These are phyloP conservation scores for Houttuynia cordata DNA, from an alignment of 164 flowering plant genomes.

Conservation along the genomic window DNA sequence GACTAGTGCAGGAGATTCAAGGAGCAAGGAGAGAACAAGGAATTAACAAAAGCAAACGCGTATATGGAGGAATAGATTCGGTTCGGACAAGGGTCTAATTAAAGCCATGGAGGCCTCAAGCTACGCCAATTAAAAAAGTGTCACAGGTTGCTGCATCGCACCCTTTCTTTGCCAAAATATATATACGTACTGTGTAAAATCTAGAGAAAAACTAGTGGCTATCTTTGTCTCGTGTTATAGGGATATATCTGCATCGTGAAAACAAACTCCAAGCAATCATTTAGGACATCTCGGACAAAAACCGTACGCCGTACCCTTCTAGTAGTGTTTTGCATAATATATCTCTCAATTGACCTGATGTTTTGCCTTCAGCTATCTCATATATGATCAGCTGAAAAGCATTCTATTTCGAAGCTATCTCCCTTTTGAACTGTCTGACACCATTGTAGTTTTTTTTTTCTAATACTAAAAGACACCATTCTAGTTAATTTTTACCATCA, in stretches of 20 bases:
- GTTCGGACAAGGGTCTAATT: slow-evolving; percentile 13
- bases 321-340: background rate
- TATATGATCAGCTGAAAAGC: background rate
- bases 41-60: slow-evolving; percentile 13
- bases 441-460: too few species aligned
- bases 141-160: slow-evolving; percentile 14
- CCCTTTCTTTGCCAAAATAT: slow-evolving; percentile 30
- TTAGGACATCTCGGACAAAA: background rate
- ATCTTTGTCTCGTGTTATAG: background rate
- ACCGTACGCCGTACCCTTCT: background rate
- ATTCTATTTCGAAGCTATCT: too few species aligned
- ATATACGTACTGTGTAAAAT: slow-evolving; percentile 11
- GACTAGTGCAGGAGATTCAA: slow-evolving; percentile 46
- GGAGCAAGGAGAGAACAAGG: slow-evolving; percentile 63
- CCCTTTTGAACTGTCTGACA: too few species aligned
- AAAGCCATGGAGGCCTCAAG: slow-evolving; percentile 9
- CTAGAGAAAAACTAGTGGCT: slow-evolving; percentile 2
- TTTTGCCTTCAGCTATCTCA: background rate
- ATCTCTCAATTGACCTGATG: background rate
- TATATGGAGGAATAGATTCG: slow-evolving; percentile 61
- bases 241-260: too few species aligned
- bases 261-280: too few species aligned
- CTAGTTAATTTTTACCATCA: too few species aligned
- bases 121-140: slow-evolving; percentile 4
- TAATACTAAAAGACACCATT: too few species aligned